Percentiles rank a stretch among this genome's conserved stretches.
phyloP scores from a whole-genome alignment of 768 basidiomycete genomes.

The Agaricus sinodeliciosus region DNA sequence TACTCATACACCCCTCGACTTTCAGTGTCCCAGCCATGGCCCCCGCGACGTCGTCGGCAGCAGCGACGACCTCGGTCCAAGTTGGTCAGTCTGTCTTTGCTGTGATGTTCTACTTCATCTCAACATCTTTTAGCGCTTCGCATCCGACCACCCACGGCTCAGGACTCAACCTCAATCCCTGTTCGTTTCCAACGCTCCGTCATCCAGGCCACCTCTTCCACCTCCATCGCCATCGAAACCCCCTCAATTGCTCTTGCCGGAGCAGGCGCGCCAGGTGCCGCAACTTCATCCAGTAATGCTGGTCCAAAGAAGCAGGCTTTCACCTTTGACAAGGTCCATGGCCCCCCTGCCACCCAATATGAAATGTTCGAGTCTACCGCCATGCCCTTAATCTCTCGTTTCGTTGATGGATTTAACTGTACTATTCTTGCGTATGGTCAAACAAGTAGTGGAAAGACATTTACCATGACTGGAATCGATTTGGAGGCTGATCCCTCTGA shows the following conservation, averaged over 20 bases:
- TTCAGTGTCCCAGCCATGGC: conserved; percentile 55
- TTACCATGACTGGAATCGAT: conserved; percentile 96
- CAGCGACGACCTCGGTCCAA: conserved; percentile 86
- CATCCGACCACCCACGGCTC: conserved; percentile 80
- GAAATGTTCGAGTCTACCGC: conserved; percentile 82
- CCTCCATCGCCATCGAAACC: conserved; percentile 80
- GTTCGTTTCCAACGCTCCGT: conserved; percentile 90
- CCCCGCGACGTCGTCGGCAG: conserved; percentile 61
- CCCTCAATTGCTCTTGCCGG: conserved; percentile 44
- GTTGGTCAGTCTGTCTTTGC: conserved; percentile 58
- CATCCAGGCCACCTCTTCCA: conserved; percentile 69
- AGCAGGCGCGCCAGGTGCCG: conserved; percentile 43
- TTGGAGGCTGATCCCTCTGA: conserved; percentile 83
- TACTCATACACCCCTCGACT: conserved; percentile 19
- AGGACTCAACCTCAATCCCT: conserved; percentile 83
- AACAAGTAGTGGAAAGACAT: conserved; percentile 94
- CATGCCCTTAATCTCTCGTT: conserved; percentile 77
- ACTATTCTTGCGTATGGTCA: conserved; percentile 98
- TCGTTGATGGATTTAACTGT: conserved; percentile 93
- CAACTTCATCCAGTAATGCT: conserved; percentile 35
- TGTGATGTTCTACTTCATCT: background rate
- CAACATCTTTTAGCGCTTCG: conserved; percentile 57
- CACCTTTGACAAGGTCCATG: conserved; percentile 91
- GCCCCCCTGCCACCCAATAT: conserved; percentile 79
- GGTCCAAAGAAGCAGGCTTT: conserved; percentile 78